Base-by-base conservation (phyloP, 192 early-diverging fungal species). In the Entophlyctis luteolus region DNA sequence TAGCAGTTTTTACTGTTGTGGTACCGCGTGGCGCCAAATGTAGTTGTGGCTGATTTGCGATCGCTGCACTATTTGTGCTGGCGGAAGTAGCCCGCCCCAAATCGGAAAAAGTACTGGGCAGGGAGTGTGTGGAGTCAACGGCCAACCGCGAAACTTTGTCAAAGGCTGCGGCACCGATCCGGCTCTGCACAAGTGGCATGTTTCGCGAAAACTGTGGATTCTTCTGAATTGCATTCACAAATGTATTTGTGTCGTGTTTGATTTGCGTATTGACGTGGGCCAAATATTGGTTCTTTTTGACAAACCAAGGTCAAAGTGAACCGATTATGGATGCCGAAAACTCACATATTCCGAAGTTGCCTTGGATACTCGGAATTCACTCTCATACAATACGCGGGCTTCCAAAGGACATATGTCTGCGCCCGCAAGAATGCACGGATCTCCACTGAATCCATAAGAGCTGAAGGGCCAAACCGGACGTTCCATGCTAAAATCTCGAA, bases 321-420 rank as follows among this genome's bases (percentile, higher is more conserved):
- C 10, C 8, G 25, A 52, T 22, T 18, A 52, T 52, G 10, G 50
- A 8, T 28, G 10, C 10, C 6, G 50, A 28, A 14, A 52, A 52
- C 25, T 56, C 23, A 56, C 12, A 12, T 29, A 56, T 33, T n/a
- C 20, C 6, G n/a, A n/a, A 56, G 8, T 14, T 25, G 38, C 25
- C 10, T 48, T 28, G 38, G 4, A 28, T 22, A 23, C 20, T n/a
- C 20, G 10, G 20, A 57, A 2, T 10, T 67, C 22, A 65, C 35
- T 12, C 18, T 12, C 27, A 38, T 20, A 55, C 52, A 67, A 27
- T 5, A 55, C 28, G 10, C 65, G 27, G 8, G 65, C 65, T 38
- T 67, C 65, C 29, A 55, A 49, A 2, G 27, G 39, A 12, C 52
- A 67, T 22, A 67, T 38, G 35, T 67, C 65, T 4, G 52, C 8